Conservation (phyloP, 169 alveolate species). For the Plasmodium inui region DNA sequence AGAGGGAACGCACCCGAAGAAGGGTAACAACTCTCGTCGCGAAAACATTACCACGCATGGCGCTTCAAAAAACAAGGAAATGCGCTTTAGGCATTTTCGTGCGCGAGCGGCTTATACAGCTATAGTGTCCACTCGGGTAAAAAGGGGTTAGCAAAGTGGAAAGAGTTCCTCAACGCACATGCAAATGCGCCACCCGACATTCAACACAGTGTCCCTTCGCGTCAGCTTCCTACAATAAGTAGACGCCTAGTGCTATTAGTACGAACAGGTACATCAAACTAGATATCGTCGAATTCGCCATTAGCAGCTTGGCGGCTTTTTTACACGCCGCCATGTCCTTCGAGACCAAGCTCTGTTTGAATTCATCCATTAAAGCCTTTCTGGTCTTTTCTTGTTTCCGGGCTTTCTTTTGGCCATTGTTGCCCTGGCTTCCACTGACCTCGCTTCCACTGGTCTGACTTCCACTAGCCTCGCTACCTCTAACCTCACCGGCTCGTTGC, state of each 20-base stretch:
- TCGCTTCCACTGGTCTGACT: neutral
- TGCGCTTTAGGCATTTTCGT: neutral
- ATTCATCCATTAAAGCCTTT: neutral
- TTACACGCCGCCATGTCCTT: slow-evolving; percentile 37
- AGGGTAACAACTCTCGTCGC: neutral
- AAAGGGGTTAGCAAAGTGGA: neutral
- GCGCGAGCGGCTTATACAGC: neutral
- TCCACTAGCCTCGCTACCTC: neutral
- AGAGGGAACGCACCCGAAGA: neutral
- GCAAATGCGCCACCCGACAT: neutral
- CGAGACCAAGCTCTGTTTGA: slow-evolving; percentile 22
- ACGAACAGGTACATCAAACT: slow-evolving; percentile 16
- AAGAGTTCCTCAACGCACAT: neutral
- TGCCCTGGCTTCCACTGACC: neutral
- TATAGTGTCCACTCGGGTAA: neutral
- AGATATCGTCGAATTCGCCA: neutral
- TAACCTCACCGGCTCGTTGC: neutral
- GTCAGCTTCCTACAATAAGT: neutral
- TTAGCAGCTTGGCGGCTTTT: neutral
- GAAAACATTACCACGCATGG: neutral
- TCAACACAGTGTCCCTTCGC: neutral
- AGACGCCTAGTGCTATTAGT: slow-evolving; percentile 1
- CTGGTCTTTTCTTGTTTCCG: neutral
- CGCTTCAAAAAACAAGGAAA: neutral
- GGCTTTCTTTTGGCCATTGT: neutral